Evolutionary conservation across 331 rosid genomes (phyloP).

Genomic region (Malus hybrid): DNA sequence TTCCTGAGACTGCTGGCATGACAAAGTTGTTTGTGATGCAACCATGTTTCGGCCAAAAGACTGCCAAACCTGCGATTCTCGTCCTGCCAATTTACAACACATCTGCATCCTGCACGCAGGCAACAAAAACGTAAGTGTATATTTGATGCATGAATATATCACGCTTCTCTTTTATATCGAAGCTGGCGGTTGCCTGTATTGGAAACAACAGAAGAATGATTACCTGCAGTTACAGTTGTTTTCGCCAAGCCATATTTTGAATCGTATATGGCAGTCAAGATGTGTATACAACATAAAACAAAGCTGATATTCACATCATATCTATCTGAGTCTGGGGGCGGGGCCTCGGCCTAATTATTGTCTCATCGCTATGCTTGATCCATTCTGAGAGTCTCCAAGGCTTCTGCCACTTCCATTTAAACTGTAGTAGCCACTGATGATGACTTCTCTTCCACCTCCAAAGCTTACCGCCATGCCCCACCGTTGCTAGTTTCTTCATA

Average conservation of each 20-base stretch:
- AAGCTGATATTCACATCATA: constrained; percentile 19
- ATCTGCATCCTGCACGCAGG: constrained; percentile 23
- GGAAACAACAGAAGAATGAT: neutral
- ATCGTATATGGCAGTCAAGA: constrained; percentile 15
- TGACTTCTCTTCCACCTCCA: constrained; percentile 94
- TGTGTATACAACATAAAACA: constrained; percentile 6
- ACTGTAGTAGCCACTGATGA: constrained; percentile 88
- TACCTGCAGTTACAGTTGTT: constrained; percentile 35
- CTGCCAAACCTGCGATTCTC: constrained; percentile 13
- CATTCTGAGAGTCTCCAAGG: constrained; percentile 93
- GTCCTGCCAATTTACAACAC: constrained; percentile 28
- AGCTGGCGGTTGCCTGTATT: too few relatives aligned
- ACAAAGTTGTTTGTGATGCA: neutral
- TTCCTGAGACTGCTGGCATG: neutral
- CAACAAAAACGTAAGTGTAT: neutral
- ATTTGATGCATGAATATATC: neutral
- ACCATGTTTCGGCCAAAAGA: constrained; percentile 10
- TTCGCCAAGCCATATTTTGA: constrained; percentile 19
- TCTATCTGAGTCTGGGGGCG: constrained; percentile 42
- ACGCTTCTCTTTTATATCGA: neutral
- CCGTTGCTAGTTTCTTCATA: constrained; percentile 54
- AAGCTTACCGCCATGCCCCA: constrained; percentile 73
- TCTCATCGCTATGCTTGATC: constrained; percentile 86
- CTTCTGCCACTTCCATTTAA: constrained; percentile 93
- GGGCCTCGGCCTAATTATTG: constrained; percentile 66